A percentile compares a stretch with the other conserved stretches of the same genome.
phyloP scores from a whole-genome alignment of 306 rosid genomes.

The Trichosanthes truncata region DNA sequence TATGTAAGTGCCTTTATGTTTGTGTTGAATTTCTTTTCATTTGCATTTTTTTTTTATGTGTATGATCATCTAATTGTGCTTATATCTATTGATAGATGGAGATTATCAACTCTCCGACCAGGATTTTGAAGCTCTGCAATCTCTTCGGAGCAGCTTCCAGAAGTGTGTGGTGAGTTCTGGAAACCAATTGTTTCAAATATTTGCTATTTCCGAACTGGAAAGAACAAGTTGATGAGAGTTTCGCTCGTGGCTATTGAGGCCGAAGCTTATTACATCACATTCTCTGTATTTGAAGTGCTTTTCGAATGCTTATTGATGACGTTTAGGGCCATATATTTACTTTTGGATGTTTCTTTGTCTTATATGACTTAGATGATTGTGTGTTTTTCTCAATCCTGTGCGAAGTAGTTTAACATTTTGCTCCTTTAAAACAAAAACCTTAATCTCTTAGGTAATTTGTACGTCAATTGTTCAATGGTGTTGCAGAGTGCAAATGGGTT shows the following conservation, averaged over 20 bases:
- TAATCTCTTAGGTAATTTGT: not conserved
- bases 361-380: not conserved
- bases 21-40: not conserved
- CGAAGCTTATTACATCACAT: not conserved
- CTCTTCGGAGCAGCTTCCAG: constrained; percentile 54
- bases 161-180: constrained; percentile 76
- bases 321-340: not conserved
- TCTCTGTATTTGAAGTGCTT: not conserved
- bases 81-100: constrained; percentile 27
- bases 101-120: constrained; percentile 37
- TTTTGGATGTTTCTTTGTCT: not conserved
- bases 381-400: not conserved
- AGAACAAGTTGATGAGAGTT: not conserved
- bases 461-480: constrained; percentile 4
- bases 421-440: not conserved
- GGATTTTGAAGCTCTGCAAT: constrained; percentile 58
- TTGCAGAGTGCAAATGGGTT: constrained; percentile 83
- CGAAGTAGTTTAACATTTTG: not conserved
- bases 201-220: not conserved
- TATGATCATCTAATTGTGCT: not conserved
- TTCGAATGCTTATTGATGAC: not conserved
- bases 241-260: not conserved
- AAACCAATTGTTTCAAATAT: not conserved
- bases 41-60: not conserved
- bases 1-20: constrained; percentile 19